Conservation (phyloP, 768 basidiomycete genomes). For the Lactifluus volemus region DNA sequence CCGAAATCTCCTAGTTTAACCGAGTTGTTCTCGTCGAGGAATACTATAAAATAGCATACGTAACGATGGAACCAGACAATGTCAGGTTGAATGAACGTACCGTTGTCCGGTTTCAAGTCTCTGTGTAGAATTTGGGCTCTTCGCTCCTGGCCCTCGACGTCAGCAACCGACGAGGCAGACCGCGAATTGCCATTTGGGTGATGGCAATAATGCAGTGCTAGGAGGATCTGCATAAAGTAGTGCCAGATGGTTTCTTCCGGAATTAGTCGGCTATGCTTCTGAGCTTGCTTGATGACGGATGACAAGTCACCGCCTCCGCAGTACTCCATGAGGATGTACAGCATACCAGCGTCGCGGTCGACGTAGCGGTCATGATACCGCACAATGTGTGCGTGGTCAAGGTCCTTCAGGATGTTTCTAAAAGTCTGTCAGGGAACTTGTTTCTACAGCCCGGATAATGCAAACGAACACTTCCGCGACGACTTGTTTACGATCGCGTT, state of each 20-base stretch:
- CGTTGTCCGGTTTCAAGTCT: slow-evolving; percentile 97
- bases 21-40: slow-evolving; percentile 74
- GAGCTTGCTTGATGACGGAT: slow-evolving; percentile 71
- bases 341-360: slow-evolving; percentile 81
- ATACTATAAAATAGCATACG: slow-evolving; percentile 45
- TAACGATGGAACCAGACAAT: not conserved
- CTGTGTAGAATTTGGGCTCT: slow-evolving; percentile 81
- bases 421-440: not conserved
- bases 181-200: slow-evolving; percentile 52
- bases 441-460: not conserved
- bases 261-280: slow-evolving; percentile 59
- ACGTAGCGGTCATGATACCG: slow-evolving; percentile 90
- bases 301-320: slow-evolving; percentile 96
- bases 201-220: slow-evolving; percentile 90
- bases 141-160: slow-evolving; percentile 39
- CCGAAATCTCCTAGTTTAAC: slow-evolving; percentile 98
- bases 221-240: slow-evolving; percentile 88
- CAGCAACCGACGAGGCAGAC: slow-evolving; percentile 33
- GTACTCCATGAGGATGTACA: slow-evolving; percentile 99
- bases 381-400: slow-evolving; percentile 94
- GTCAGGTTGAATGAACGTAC: slow-evolving; percentile 34
- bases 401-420: slow-evolving; percentile 94
- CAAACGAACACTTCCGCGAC: slow-evolving; percentile 89
- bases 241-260: slow-evolving; percentile 93
- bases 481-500: slow-evolving; percentile 93